phyloP scores from a whole-genome alignment of 768 basidiomycete species.

The Boletus tomentosulus region DNA sequence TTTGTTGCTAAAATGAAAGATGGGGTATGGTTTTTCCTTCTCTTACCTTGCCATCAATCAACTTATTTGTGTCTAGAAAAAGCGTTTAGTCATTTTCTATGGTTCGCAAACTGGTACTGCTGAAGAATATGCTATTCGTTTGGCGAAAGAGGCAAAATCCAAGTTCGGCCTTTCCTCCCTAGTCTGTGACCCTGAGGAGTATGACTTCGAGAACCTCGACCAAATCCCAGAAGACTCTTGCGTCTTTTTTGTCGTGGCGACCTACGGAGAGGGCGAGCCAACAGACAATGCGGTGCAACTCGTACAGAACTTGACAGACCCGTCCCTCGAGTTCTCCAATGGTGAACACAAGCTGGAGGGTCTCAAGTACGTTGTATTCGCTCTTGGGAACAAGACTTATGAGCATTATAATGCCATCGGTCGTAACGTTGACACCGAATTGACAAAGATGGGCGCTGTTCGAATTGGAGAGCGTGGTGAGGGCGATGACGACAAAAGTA shows the following conservation, averaged over 20 bases:
- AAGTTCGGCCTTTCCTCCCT: conserved; percentile 94
- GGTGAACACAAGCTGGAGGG: conserved; percentile 72
- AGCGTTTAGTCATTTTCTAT: conserved; percentile 94
- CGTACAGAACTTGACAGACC: conserved; percentile 87
- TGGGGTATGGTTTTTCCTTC: conserved; percentile 52
- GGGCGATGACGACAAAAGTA: conserved; percentile 98
- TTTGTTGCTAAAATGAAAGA: conserved; percentile 94
- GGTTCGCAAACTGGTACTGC: conserved; percentile 99
- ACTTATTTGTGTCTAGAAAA: conserved; percentile 59
- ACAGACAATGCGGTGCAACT: conserved; percentile 96
- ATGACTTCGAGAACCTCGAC: conserved; percentile 97
- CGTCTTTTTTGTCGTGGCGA: conserved; percentile 94
- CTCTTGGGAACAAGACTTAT: conserved; percentile 90
- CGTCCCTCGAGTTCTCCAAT: conserved; percentile 81
- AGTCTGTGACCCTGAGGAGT: conserved; percentile 98
- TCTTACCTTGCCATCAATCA: conserved; percentile 3
- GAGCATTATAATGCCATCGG: conserved; percentile 95
- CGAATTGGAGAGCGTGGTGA: conserved; percentile 90
- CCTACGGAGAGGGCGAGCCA: conserved; percentile 98
- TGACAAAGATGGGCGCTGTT: conserved; percentile 75
- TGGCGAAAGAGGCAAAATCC: conserved; percentile 96
- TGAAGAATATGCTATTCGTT: conserved; percentile 95
- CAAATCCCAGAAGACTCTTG: conserved; percentile 81
- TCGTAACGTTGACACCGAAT: conserved; percentile 65
- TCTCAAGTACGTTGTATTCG: conserved; percentile 93